Percentiles rank a stretch among this genome's conserved stretches.
Conservation (phyloP, 2,329 filamentous ascomycete species). For the Gaeumannomyces tritici region DNA sequence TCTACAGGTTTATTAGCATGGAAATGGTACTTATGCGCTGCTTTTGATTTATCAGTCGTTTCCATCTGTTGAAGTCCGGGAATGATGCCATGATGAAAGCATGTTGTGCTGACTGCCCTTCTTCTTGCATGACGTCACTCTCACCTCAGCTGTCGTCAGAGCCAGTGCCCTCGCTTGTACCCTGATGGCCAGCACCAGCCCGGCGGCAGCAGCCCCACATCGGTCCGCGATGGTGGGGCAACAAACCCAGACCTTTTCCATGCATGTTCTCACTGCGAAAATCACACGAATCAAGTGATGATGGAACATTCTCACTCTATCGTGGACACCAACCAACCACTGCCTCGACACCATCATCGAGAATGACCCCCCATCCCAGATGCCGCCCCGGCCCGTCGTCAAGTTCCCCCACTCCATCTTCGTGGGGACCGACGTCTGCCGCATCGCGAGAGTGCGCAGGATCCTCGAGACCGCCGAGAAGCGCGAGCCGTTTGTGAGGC, state of each 20-base stretch:
- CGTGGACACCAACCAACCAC: too few relatives aligned
- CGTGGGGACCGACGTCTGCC: conserved; percentile 73
- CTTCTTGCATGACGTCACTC: neutral
- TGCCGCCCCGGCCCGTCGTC: conserved; percentile 3
- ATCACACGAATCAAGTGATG: too few relatives aligned
- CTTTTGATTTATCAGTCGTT: neutral
- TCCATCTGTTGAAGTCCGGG: too few relatives aligned
- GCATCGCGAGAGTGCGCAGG: conserved; percentile 51
- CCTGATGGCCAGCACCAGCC: neutral
- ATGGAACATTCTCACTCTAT: too few relatives aligned
- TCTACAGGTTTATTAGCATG: neutral
- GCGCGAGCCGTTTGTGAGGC: conserved; percentile 32
- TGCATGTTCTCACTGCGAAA: too few relatives aligned
- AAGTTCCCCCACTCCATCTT: conserved; percentile 56
- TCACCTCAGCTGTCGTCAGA: neutral
- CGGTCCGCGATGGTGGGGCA: too few relatives aligned
- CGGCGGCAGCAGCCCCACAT: neutral
- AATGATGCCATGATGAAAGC: too few relatives aligned
- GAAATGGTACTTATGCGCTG: neutral
- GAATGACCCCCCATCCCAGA: neutral
- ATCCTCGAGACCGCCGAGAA: conserved; percentile 37
- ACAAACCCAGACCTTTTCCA: too few relatives aligned
- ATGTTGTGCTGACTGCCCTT: too few relatives aligned
- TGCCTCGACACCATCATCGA: too few relatives aligned
- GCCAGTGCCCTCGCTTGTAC: neutral